Conservation (phyloP, 2,329 filamentous ascomycete species). For the Cylindrodendrum hubeiense region DNA sequence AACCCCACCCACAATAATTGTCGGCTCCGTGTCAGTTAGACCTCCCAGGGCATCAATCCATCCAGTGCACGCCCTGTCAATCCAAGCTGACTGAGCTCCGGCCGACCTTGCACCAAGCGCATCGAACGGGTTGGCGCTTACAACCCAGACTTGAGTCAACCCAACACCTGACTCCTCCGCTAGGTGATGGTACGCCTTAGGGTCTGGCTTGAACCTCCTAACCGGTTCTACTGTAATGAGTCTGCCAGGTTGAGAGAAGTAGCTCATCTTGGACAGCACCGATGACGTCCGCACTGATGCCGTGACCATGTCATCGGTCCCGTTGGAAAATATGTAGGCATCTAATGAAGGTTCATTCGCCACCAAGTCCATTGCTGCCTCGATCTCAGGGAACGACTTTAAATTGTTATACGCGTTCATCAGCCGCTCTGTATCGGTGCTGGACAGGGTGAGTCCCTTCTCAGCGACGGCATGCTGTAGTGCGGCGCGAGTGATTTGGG, state of each 20-base stretch:
- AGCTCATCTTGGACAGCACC: conserved; percentile 61
- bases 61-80: conserved; percentile 71
- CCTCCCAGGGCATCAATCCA: conserved; percentile 74
- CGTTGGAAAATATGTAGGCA: conserved; percentile 78
- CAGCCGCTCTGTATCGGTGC: conserved; percentile 60
- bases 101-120: conserved; percentile 71
- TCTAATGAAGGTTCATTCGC: conserved; percentile 54
- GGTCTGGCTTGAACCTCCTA: conserved; percentile 74
- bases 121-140: conserved; percentile 82
- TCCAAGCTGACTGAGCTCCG: conserved; percentile 75
- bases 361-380: conserved; percentile 63
- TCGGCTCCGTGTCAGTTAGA: conserved; percentile 60
- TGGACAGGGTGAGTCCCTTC: conserved; percentile 58
- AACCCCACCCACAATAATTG: conserved; percentile 65
- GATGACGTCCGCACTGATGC: conserved; percentile 70
- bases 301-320: conserved; percentile 72
- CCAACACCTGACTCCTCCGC: conserved; percentile 62
- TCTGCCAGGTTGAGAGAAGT: conserved; percentile 56
- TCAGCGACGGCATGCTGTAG: conserved; percentile 75
- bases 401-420: conserved; percentile 76
- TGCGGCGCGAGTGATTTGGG: conserved; percentile 70
- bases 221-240: conserved; percentile 73
- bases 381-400: conserved; percentile 73
- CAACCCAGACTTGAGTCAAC: conserved; percentile 71
- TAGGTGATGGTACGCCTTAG: conserved; percentile 71